These are phyloP conservation scores for Gynostemma pentaphyllum DNA, from an alignment of 306 rosid species.

Conservation along the genomic window DNA sequence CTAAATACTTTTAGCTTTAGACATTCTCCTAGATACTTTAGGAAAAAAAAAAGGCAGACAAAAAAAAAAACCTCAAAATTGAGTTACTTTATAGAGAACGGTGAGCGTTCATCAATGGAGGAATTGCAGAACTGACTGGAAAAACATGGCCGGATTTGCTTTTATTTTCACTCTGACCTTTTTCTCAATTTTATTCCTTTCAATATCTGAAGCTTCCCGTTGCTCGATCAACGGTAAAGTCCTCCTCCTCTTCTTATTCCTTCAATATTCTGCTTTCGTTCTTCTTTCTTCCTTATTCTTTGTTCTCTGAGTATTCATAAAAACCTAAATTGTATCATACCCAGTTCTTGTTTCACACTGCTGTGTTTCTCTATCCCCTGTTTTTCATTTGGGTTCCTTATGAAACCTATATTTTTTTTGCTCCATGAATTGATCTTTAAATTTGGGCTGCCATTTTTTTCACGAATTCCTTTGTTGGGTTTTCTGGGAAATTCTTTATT, in stretches of 20 bases:
- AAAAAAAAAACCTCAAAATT: background rate
- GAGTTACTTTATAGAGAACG: background rate
- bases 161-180: slow-evolving; percentile 14
- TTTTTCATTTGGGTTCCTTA: background rate
- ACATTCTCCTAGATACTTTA: too few relatives aligned
- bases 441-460: background rate
- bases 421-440: background rate
- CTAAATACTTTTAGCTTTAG: too few relatives aligned
- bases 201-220: slow-evolving; percentile 43
- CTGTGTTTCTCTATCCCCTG: background rate
- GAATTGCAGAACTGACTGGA: slow-evolving; percentile 1
- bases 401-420: background rate
- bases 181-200: slow-evolving; percentile 24
- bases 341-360: background rate
- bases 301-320: background rate
- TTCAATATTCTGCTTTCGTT: background rate
- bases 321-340: background rate
- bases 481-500: background rate
- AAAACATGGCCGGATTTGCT: slow-evolving; percentile 26
- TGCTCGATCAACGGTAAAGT: slow-evolving; percentile 45
- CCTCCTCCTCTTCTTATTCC: background rate
- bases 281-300: background rate
- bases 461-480: background rate
- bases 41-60: too few relatives aligned
- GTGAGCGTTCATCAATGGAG: background rate